Base-by-base conservation (phyloP, 192 early-diverging fungal species). In the Lobosporangium transversale region DNA sequence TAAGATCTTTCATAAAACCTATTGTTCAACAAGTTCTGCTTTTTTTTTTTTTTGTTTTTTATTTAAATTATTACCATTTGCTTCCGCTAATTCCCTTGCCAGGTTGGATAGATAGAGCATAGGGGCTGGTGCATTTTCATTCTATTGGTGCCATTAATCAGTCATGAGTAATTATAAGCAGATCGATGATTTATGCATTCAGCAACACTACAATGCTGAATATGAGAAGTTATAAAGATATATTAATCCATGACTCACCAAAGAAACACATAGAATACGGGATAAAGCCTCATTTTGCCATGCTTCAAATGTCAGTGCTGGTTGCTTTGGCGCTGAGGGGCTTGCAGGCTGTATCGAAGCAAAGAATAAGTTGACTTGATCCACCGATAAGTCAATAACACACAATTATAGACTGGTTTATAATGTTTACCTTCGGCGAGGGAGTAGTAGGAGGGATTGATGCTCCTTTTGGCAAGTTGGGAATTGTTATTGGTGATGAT, bases 231-330 rank as follows among this genome's bases (percentile, higher is more conserved):
- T n/a, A n/a, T n/a, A n/a, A n/a, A n/a, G n/a, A n/a, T n/a, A n/a
- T n/a, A n/a, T n/a, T n/a, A n/a, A n/a, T n/a, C n/a, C 40, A 0
- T 17, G n/a, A 66, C 78, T 71, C 81, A 90, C 92, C 78, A 98
- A 80, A 12, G 93, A 93, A 23, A 94, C 89, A 18, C 86, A 79
- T 51, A 98, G 83, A 31, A 98, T 85, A 55, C 84, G 87, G 15
- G 90, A 91, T 18, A 94, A 75, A 6, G 90, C 91, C 37, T 92
- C 89, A 73, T 94, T 90, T 69, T 94, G 92, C 96, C 96, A 98
- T 18, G 88, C 87, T 26, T 87, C 87, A 60, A 89, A 83, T 1
- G 81, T 82, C 50, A 86, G 71, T 30, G 70, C 52, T 10, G 86
- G 62, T 27, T 62, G 67, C 42, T 60, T 63, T 2, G 66, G 43